These are phyloP conservation scores for Begonia peltatifolia DNA, from an alignment of 306 rosid genomes.

Conservation along the genomic window DNA sequence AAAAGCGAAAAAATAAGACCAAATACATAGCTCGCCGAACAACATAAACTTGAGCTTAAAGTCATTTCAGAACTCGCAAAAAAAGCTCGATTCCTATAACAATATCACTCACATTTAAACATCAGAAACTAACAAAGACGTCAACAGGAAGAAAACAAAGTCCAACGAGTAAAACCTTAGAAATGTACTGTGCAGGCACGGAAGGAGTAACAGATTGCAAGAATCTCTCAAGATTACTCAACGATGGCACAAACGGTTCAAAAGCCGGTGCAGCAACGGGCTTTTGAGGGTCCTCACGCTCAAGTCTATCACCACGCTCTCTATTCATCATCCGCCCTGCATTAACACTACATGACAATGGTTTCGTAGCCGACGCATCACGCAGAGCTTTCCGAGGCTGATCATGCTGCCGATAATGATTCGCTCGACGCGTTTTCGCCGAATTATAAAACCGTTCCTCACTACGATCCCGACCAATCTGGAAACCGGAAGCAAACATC, in stretches of 20 bases:
- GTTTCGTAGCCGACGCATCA: conserved; percentile 4
- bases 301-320: conserved; percentile 34
- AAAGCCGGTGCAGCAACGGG: conserved; percentile 5
- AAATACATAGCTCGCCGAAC: no score
- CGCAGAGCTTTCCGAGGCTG: conserved; percentile 11
- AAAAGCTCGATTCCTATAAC: no score
- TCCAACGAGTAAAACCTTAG: conserved; percentile 36
- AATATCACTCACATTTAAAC: no score
- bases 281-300: conserved; percentile 14
- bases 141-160: no score
- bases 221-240: conserved; percentile 62
- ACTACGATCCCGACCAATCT: conserved; percentile 44
- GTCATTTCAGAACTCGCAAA: no score
- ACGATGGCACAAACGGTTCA: conserved; percentile 13
- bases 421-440: conserved; percentile 35
- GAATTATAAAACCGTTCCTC: conserved; percentile 56
- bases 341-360: not conserved
- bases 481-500: conserved; percentile 59
- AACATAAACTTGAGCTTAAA: no score
- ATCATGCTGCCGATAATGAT: conserved; percentile 15
- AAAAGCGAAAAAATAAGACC: no score
- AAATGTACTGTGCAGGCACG: conserved; percentile 39
- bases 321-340: not conserved
- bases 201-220: conserved; percentile 58
- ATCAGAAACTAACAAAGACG: no score